Conservation (phyloP, 352 stramenopile genomes). For the Plasmopara halstedii region DNA sequence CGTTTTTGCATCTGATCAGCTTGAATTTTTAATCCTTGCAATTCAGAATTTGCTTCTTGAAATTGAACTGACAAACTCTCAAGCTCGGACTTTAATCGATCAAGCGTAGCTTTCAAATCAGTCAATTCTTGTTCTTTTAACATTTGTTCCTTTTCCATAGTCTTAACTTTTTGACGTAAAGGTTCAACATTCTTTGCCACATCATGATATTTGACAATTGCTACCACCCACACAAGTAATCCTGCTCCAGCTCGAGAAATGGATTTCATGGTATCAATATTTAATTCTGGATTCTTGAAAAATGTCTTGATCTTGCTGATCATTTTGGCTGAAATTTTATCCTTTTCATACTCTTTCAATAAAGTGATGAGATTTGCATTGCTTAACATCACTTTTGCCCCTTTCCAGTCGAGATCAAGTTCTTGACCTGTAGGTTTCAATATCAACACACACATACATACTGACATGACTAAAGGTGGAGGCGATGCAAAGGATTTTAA, state of each 20-base stretch:
- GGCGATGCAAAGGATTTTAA: constrained; percentile 94
- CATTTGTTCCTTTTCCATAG: constrained; percentile 90
- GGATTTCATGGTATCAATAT: constrained; percentile 93
- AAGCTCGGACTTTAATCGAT: constrained; percentile 80
- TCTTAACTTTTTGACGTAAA: constrained; percentile 86
- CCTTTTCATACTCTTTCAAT: constrained; percentile 94
- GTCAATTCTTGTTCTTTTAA: constrained; percentile 85
- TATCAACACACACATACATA: constrained; percentile 90
- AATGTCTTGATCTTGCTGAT: constrained; percentile 93
- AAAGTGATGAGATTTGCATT: constrained; percentile 87
- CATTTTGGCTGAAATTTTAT: constrained; percentile 94
- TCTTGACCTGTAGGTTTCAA: constrained; percentile 89
- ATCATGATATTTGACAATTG: constrained; percentile 95
- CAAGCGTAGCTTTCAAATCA: constrained; percentile 80
- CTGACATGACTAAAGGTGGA: constrained; percentile 88
- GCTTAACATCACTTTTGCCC: constrained; percentile 92
- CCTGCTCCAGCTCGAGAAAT: constrained; percentile 88
- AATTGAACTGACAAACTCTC: constrained; percentile 89
- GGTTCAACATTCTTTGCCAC: constrained; percentile 93
- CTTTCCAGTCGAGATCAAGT: constrained; percentile 90
- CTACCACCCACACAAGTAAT: constrained; percentile 90
- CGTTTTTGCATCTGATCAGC: constrained; percentile 94
- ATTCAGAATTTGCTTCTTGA: constrained; percentile 86
- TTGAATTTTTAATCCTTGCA: constrained; percentile 87
- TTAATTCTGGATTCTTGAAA: constrained; percentile 90